Evolutionary conservation across 83 land plant species (phyloP).

Genomic region (Diphasiastrum complanatum): DNA sequence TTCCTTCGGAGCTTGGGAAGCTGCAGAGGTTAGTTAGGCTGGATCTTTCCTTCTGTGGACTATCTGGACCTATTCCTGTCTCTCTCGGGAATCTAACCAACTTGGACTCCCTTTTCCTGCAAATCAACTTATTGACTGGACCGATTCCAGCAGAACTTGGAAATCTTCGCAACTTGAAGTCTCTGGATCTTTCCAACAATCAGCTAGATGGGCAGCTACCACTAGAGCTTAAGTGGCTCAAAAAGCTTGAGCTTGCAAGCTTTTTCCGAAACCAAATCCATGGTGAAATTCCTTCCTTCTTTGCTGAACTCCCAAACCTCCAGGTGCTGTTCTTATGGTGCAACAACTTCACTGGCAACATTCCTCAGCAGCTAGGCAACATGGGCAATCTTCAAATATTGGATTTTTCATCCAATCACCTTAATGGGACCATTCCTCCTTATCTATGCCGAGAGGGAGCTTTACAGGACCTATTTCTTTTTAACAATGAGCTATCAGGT

Average conservation of each 20-base stretch:
- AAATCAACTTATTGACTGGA: conserved; percentile 51
- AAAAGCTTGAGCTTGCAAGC: conserved; percentile 33
- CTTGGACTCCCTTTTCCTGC: conserved; percentile 44
- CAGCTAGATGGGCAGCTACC: conserved; percentile 55
- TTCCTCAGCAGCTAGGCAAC: conserved; percentile 42
- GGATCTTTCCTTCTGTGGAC: conserved; percentile 48
- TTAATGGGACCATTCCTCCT: conserved; percentile 44
- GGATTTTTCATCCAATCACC: conserved; percentile 25
- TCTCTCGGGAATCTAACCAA: conserved; percentile 39
- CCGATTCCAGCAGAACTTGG: conserved; percentile 56
- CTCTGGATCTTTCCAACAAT: conserved; percentile 44
- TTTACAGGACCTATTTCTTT: conserved; percentile 43
- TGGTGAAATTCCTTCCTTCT: conserved; percentile 39
- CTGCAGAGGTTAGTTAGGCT: conserved; percentile 37
- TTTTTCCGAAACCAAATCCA: conserved; percentile 43
- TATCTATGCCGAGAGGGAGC: conserved; percentile 31
- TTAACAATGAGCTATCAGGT: conserved; percentile 45
- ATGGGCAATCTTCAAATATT: conserved; percentile 29
- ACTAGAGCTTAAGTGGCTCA: conserved; percentile 28
- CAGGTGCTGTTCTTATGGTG: conserved; percentile 24
- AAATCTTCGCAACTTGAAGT: conserved; percentile 23
- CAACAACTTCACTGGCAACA: conserved; percentile 49
- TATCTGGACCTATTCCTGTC: conserved; percentile 44
- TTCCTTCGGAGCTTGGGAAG: conserved; percentile 51
- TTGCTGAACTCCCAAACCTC: conserved; percentile 34